Evolutionary conservation across 2,329 filamentous ascomycete genomes (phyloP).

Genomic region (Claviceps monticola): DNA sequence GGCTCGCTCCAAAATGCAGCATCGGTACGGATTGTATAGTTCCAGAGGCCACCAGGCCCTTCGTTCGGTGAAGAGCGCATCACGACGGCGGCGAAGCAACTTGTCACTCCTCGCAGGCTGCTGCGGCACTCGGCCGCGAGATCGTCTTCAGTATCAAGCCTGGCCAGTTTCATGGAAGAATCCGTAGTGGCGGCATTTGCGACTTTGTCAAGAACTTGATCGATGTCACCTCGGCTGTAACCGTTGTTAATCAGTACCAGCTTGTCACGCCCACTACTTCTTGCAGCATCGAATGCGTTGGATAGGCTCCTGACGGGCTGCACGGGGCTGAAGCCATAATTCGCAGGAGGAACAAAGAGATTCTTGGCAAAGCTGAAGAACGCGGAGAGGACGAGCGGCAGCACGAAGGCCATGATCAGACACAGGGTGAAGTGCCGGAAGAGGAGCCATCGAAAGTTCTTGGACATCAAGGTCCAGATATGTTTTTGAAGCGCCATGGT

Average conservation of each 20-base stretch:
- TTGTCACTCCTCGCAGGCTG: constrained; percentile 50
- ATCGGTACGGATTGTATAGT: constrained; percentile 73
- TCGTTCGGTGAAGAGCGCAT: constrained; percentile 65
- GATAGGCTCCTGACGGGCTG: constrained; percentile 48
- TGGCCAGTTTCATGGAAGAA: constrained; percentile 37
- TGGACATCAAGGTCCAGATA: constrained; percentile 45
- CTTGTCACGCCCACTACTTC: constrained; percentile 44
- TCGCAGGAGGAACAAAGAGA: constrained; percentile 65
- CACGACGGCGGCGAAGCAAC: constrained; percentile 59
- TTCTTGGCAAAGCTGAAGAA: constrained; percentile 64
- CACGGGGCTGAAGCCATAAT: constrained; percentile 56
- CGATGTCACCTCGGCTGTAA: constrained; percentile 53
- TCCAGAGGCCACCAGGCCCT: constrained; percentile 57
- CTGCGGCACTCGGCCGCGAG: constrained; percentile 50
- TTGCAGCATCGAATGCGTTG: constrained; percentile 45
- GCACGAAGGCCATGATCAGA: constrained; percentile 40
- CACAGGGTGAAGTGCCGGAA: constrained; percentile 39
- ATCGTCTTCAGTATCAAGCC: constrained; percentile 39
- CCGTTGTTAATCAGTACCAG: constrained; percentile 72
- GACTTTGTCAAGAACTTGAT: constrained; percentile 52
- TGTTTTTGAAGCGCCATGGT: constrained; percentile 41
- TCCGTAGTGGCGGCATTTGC: constrained; percentile 40
- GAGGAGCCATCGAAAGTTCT: constrained; percentile 47
- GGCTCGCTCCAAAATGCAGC: constrained; percentile 46
- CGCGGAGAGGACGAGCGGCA: constrained; percentile 43